A percentile compares a stretch with the other conserved stretches of the same genome.
These are phyloP conservation scores for Penicillium simplicissimum DNA, from an alignment of 495 filamentous ascomycete genomes.

Conservation along the genomic window DNA sequence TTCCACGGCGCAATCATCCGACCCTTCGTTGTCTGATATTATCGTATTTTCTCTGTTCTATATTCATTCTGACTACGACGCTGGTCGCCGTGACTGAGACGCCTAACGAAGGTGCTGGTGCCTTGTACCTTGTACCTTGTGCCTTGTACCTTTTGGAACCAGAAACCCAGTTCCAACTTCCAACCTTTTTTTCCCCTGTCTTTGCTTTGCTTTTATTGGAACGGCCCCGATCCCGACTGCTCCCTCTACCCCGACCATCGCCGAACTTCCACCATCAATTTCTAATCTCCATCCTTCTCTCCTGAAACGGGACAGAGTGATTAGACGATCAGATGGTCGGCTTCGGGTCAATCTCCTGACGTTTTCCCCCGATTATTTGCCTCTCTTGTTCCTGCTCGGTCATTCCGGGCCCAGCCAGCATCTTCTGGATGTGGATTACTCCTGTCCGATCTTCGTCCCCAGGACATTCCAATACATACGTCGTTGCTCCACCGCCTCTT, in stretches of 20 bases:
- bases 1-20: neutral
- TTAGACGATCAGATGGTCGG: constrained; percentile 1
- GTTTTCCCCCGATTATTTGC: neutral
- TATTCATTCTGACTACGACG: neutral
- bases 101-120: neutral
- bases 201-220: neutral
- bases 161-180: too few species aligned
- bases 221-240: neutral
- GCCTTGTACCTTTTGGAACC: too few species aligned
- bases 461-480: constrained; percentile 15
- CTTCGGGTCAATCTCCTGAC: constrained; percentile 4
- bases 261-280: neutral
- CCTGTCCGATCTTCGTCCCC: constrained; percentile 20
- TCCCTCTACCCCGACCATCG: constrained; percentile 1
- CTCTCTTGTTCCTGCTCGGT: constrained; percentile 16
- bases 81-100: neutral
- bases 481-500: constrained; percentile 23
- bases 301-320: neutral
- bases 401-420: neutral
- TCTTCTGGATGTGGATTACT: constrained; percentile 28
- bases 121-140: neutral
- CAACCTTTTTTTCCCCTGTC: neutral
- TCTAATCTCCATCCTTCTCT: neutral
- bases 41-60: too few species aligned
- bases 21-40: too few species aligned